A percentile compares a stretch with the other conserved stretches of the same genome.
Conservation (phyloP, 169 alveolate genomes). For the Eimeria zaria region DNA sequence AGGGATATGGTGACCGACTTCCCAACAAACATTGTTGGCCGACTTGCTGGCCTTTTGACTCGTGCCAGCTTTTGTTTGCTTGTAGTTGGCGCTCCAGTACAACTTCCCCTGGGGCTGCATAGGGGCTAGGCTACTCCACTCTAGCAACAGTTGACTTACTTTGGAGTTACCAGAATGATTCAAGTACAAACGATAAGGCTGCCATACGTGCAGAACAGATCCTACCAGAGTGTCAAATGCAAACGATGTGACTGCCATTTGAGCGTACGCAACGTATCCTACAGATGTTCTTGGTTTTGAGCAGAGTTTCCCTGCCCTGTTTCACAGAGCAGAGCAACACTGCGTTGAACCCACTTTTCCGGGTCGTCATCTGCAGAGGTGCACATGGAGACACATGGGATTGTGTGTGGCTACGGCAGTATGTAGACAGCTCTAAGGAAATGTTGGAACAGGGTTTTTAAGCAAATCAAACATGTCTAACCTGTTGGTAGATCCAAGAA, state of each 20-base stretch:
- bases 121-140: background rate
- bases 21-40: background rate
- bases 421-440: background rate
- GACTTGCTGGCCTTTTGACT: background rate
- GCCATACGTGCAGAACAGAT: too few species aligned
- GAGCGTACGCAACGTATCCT: background rate
- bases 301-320: conserved; percentile 22
- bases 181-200: too few species aligned
- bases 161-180: too few species aligned
- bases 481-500: conserved; percentile 68
- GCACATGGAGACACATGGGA: background rate
- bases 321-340: conserved; percentile 61
- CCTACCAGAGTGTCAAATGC: background rate
- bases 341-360: conserved; percentile 73
- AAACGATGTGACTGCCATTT: background rate
- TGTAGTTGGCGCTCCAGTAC: background rate
- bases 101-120: background rate
- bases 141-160: background rate
- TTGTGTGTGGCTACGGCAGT: background rate
- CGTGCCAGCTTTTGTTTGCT: background rate
- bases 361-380: conserved; percentile 56
- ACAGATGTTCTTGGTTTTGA: background rate
- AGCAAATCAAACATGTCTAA: background rate
- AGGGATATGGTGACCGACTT: background rate
- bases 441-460: background rate